Base-by-base conservation (phyloP, 2,329 filamentous ascomycete genomes). In the Chaetomiaceae sp. region DNA sequence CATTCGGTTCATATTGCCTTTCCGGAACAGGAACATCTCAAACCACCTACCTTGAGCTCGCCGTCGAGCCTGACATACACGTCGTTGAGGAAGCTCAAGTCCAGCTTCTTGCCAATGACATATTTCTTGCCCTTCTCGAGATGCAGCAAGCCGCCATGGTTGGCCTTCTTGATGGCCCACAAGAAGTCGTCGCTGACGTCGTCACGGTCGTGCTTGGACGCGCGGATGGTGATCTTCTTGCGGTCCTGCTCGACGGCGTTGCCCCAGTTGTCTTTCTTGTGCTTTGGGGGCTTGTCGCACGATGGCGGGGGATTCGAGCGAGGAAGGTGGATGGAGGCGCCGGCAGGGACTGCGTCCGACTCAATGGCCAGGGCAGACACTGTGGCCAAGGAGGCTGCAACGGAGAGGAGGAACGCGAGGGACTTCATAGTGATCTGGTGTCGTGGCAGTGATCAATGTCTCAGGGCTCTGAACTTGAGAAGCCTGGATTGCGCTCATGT, bases 51-150 rank as follows among this genome's bases (percentile, higher is more conserved):
- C 21, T 49, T 61, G 43, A 81, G 70, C 60, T 80, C 76, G 25
- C 81, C 81, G 50, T 83, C 78, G 34, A 82, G 69, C 47, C 74
- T 75, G 21, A 83, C 68, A 17, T 83, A 77, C 1, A 83, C 68
- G 48, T 82, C 70, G 44, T 81, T 67, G 48, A 82, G 64, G 54
- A 81, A 81, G 7, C 73, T 82, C 54, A 83, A 62, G 55, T 82
- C 78, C 12, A 83, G 66, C 51, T 76, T 79, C 64, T 76, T 79
- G 49, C 78, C 79, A 56, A 83, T 80, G 17, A 82, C 65, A 60
- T 76, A 83, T 1, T 70, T 78, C 61, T 78, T 66, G 4, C 72
- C 73, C 58, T 75, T 74, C 27, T 78, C 68, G 1, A 83, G 64
- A 35, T 78, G 69, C 3, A 84, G 65, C 3, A 78, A 75, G 14